Base-by-base conservation (phyloP, 2,329 filamentous ascomycete species). In the Dactylonectria estremocensis region DNA sequence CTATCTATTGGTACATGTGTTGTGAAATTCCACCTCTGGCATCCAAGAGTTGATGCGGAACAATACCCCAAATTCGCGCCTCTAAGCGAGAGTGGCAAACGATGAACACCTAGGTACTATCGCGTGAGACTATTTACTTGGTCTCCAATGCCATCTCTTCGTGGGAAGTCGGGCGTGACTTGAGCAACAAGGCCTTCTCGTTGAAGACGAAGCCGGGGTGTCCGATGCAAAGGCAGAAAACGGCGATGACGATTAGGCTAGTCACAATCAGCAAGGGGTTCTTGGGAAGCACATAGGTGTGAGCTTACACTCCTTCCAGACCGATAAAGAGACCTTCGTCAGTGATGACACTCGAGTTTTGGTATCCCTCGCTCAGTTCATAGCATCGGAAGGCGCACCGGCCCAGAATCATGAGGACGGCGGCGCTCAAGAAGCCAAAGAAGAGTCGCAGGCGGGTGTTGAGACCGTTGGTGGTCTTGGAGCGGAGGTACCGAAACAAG, bases 381-480 rank as follows among this genome's bases (percentile, higher is more conserved):
- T 89, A 88, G 48, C 91, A 89, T 61, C 91, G 85, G 77, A 90
- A 92, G 10, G 87, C 83, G 69, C 87, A 91, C 16, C 91, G 83
- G 4, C 86, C 85, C 45, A 92, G 86, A 70, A 93, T 90, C 49
- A 87, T 81, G 3, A 90, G 57, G 3, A 90, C 89, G 0, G 89
- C 86, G 1, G 88, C 73, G 1, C 80, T 77, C 11, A 91, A 79
- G 50, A 85, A 88, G 2, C 77, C 71, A 13, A 90, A 80, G 74
- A 91, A 92, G n/a, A 80, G 8, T 6, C 74, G 75, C 70, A 80
- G 76, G 0, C 73, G 72, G 1, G 22, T 54, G 4, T 64, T 71
- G 20, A 81, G 35, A 0, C 69, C 50, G 1, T 68, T 63, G 1
- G 71, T 67, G 0, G 67, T 65, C 0, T 69, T 66, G 4, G 69